A percentile compares a stretch with the other conserved stretches of the same genome.
phyloP scores from a whole-genome alignment of 345 rosid genomes.

The Acer campestre region DNA sequence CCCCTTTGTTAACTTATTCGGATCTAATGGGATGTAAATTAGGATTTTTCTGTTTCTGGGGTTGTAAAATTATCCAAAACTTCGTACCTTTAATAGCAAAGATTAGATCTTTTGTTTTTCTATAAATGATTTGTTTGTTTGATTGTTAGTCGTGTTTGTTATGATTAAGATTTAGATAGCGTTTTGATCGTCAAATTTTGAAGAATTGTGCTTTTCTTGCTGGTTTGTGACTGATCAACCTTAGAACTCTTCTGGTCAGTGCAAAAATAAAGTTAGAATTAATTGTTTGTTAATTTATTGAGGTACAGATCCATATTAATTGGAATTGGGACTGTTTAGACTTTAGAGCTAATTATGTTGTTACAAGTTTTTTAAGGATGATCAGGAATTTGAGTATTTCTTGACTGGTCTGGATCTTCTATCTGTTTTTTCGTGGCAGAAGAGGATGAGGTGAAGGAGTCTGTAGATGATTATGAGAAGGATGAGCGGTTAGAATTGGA shows the following conservation, averaged over 20 bases:
- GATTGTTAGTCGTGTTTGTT: not conserved
- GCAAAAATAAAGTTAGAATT: not conserved
- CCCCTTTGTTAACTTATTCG: not conserved
- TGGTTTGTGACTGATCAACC: not conserved
- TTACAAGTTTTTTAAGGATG: conserved; percentile 21
- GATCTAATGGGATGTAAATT: conserved; percentile 1
- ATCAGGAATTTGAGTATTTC: conserved; percentile 32
- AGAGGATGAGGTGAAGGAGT: conserved; percentile 61
- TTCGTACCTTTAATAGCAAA: not conserved
- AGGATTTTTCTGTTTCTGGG: not conserved
- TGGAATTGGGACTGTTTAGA: not conserved
- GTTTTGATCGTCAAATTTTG: not conserved
- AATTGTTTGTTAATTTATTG: not conserved
- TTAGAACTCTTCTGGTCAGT: not conserved
- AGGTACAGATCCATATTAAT: not conserved
- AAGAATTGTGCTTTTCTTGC: not conserved
- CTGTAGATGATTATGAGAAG: conserved; percentile 67
- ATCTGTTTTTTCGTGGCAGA: conserved; percentile 62
- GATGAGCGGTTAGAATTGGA: conserved; percentile 83
- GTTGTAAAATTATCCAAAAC: not conserved
- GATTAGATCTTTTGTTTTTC: not conserved
- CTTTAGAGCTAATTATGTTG: not conserved
- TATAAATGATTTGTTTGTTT: not conserved
- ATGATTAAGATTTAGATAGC: not conserved
- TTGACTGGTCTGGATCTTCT: conserved; percentile 49